phyloP scores from a whole-genome alignment of 192 early-diverging fungal species.

The Kappamyces sp. region DNA sequence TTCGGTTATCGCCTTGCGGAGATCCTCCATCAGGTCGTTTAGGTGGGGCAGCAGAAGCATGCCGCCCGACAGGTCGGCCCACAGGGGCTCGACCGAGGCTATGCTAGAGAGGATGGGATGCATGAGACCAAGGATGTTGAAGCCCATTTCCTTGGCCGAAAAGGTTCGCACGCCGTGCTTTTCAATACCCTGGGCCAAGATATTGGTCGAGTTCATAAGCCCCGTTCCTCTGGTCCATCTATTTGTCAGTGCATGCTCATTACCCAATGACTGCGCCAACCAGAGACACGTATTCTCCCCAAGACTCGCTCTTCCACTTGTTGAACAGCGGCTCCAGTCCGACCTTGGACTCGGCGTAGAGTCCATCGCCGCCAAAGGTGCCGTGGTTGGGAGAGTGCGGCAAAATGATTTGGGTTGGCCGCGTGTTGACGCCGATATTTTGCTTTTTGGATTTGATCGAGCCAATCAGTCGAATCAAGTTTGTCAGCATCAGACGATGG shows the following conservation, averaged over 20 bases:
- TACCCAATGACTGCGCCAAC: slow-evolving; percentile 86
- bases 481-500: slow-evolving; percentile 92
- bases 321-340: slow-evolving; percentile 85
- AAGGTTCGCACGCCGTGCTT: slow-evolving; percentile 84
- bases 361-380: slow-evolving; percentile 83
- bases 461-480: slow-evolving; percentile 80
- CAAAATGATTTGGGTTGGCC: slow-evolving; percentile 79
- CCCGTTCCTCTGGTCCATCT: slow-evolving; percentile 93
- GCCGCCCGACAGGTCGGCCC: slow-evolving; percentile 88
- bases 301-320: slow-evolving; percentile 85
- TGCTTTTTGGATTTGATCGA: slow-evolving; percentile 79
- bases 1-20: slow-evolving; percentile 74
- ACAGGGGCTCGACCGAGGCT: slow-evolving; percentile 69
- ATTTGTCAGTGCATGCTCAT: slow-evolving; percentile 20
- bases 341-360: slow-evolving; percentile 93
- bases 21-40: slow-evolving; percentile 65
- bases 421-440: slow-evolving; percentile 65
- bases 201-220: slow-evolving; percentile 87
- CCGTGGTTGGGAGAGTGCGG: slow-evolving; percentile 97
- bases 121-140: slow-evolving; percentile 83
- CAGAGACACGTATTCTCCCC: slow-evolving; percentile 80
- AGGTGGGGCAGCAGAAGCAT: slow-evolving; percentile 81
- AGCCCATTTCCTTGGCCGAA: slow-evolving; percentile 87
- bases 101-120: slow-evolving; percentile 71
- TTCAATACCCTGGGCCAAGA: slow-evolving; percentile 84